Conservation (phyloP, 805 yeast species). For the Millerozyma miso region DNA sequence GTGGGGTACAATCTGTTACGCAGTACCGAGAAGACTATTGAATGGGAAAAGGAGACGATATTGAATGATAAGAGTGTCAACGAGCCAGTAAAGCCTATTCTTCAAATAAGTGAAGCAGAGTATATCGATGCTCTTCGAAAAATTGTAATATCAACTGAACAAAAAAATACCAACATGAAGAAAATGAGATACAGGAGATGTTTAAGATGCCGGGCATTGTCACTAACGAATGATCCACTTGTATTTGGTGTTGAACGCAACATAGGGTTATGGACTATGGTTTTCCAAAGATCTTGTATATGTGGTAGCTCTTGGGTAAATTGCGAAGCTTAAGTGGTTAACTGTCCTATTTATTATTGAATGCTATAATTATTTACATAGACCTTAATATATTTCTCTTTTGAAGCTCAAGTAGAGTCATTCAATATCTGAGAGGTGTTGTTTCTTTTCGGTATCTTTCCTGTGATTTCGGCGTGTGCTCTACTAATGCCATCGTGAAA, state of each 20-base stretch:
- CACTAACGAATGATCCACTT: constrained; percentile 37
- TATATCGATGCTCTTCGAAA: constrained; percentile 38
- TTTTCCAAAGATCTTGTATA: constrained; percentile 68
- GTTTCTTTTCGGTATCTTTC: not conserved
- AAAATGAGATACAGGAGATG: constrained; percentile 27
- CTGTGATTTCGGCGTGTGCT: not conserved
- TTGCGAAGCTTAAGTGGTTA: constrained; percentile 3
- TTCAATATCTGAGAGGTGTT: not conserved
- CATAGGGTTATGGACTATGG: constrained; percentile 52
- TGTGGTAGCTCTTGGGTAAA: constrained; percentile 79
- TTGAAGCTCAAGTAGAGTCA: not conserved
- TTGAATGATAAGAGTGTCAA: not conserved
- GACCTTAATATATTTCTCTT: too few relatives aligned
- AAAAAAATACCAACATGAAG: not conserved
- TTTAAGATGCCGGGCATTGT: constrained; percentile 39
- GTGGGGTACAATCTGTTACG: constrained; percentile 19
- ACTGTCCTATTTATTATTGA: too few relatives aligned
- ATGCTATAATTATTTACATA: too few relatives aligned
- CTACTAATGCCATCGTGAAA: constrained; percentile 20
- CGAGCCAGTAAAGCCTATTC: constrained; percentile 15
- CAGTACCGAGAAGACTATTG: not conserved
- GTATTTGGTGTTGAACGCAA: constrained; percentile 30
- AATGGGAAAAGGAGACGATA: constrained; percentile 2
- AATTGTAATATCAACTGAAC: constrained; percentile 19
- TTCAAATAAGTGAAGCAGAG: constrained; percentile 17